phyloP scores from a whole-genome alignment of 768 basidiomycete species.

The Chalciporus pseudorubinellus region DNA sequence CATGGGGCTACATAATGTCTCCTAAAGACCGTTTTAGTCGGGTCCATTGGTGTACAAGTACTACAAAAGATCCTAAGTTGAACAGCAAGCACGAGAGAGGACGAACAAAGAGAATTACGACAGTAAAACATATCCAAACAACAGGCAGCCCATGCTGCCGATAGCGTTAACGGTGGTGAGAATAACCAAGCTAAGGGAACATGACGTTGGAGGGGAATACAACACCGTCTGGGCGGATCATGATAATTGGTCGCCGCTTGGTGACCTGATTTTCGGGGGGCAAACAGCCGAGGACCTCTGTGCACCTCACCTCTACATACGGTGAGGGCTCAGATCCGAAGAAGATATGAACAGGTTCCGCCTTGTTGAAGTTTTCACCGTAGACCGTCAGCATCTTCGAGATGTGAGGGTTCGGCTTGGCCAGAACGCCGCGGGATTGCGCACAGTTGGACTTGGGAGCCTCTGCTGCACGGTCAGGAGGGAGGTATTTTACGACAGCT shows the following conservation, averaged over 20 bases:
- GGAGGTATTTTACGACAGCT: constrained; percentile 85
- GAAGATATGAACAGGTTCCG: constrained; percentile 78
- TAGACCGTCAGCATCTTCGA: constrained; percentile 83
- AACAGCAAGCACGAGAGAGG: constrained; percentile 16
- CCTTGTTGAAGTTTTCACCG: constrained; percentile 86
- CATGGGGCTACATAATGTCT: constrained; percentile 32
- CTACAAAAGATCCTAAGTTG: constrained; percentile 31
- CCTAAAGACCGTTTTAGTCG: constrained; percentile 15
- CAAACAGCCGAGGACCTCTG: constrained; percentile 78
- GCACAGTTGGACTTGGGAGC: constrained; percentile 71
- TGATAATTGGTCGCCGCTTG: constrained; percentile 76
- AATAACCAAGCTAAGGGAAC: constrained; percentile 59
- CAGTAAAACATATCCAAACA: constrained; percentile 17
- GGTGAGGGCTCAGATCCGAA: constrained; percentile 85
- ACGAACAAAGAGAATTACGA: constrained; percentile 19
- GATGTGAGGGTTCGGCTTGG: constrained; percentile 76
- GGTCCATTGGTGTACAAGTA: constrained; percentile 33
- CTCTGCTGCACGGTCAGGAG: constrained; percentile 83
- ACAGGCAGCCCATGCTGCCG: constrained; percentile 28
- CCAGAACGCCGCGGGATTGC: constrained; percentile 61
- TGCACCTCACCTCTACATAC: constrained; percentile 85
- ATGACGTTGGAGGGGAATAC: constrained; percentile 81
- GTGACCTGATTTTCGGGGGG: constrained; percentile 66
- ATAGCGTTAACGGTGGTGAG: constrained; percentile 21
- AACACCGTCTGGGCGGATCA: constrained; percentile 82